Conservation (phyloP, 2,329 filamentous ascomycete genomes). For the Raffaelea albimanens region DNA sequence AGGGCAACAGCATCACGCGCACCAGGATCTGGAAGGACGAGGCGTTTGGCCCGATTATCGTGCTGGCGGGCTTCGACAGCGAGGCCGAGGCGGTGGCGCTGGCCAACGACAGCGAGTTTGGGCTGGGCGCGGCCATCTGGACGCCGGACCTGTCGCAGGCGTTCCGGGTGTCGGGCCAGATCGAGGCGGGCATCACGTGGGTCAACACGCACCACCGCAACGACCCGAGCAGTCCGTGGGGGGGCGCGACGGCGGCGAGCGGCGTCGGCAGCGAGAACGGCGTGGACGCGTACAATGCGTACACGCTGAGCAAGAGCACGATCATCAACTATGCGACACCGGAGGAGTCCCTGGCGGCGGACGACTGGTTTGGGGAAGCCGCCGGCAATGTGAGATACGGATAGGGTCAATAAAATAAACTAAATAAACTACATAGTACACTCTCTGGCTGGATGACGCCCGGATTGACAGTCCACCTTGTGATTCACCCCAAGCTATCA, state of each 20-base stretch:
- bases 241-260: conserved; percentile 50
- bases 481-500: too few relatives aligned
- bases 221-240: conserved; percentile 63
- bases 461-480: too few relatives aligned
- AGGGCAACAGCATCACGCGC: conserved; percentile 47
- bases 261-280: conserved; percentile 69
- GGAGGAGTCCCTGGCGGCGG: conserved; percentile 39
- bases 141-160: conserved; percentile 65
- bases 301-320: conserved; percentile 54
- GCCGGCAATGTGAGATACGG: conserved; percentile 50
- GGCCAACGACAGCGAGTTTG: conserved; percentile 67
- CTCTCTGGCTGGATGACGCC: too few relatives aligned
- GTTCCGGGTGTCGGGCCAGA: conserved; percentile 59
- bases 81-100: conserved; percentile 61
- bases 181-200: conserved; percentile 56
- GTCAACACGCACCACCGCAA: conserved; percentile 60
- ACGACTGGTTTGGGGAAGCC: conserved; percentile 61
- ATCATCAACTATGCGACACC: conserved; percentile 58
- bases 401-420: conserved; percentile 16
- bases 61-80: conserved; percentile 64
- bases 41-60: conserved; percentile 74
- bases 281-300: conserved; percentile 50
- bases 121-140: conserved; percentile 69
- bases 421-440: too few relatives aligned
- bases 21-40: conserved; percentile 72